Percentiles rank a stretch among this genome's conserved stretches.
Evolutionary conservation across 2,329 filamentous ascomycete genomes (phyloP).

Genomic region (Venturia carpophila): DNA sequence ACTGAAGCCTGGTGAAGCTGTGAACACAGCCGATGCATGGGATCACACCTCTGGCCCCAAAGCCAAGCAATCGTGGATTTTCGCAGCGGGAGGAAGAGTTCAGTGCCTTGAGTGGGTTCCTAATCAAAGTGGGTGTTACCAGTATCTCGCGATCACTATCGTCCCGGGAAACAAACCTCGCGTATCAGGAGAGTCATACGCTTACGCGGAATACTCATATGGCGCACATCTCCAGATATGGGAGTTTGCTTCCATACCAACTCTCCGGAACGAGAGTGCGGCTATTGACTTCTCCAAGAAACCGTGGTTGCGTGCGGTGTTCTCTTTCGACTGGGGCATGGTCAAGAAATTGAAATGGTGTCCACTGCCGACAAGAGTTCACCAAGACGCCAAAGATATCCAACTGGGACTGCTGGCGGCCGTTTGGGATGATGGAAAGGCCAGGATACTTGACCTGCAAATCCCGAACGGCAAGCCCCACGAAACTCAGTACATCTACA

Average conservation of each 20-base stretch:
- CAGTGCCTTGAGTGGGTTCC: constrained; percentile 42
- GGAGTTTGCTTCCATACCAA: constrained; percentile 41
- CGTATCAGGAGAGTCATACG: constrained; percentile 30
- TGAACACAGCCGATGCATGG: constrained; percentile 43
- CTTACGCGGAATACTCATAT: constrained; percentile 42
- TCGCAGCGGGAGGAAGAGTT: constrained; percentile 49
- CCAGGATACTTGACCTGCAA: constrained; percentile 47
- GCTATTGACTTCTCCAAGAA: constrained; percentile 36
- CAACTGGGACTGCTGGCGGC: constrained; percentile 47
- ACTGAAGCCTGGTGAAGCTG: constrained; percentile 34
- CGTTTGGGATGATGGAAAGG: constrained; percentile 50
- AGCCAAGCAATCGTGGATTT: constrained; percentile 40
- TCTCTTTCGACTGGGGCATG: constrained; percentile 53
- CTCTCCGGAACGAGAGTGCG: constrained; percentile 25
- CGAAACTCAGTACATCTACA: constrained; percentile 31
- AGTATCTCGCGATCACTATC: constrained; percentile 48
- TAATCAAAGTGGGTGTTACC: constrained; percentile 36
- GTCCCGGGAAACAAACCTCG: constrained; percentile 25
- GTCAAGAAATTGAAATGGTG: constrained; percentile 51
- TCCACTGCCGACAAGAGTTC: constrained; percentile 32
- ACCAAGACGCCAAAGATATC: constrained; percentile 27
- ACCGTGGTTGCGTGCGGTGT: constrained; percentile 42
- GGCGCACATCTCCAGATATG: constrained; percentile 51
- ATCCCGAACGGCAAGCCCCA: constrained; percentile 21
- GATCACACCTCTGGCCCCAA: constrained; percentile 23